Base-by-base conservation (phyloP, 1,284 basidiomycete species). In the Ustilago sp. region DNA sequence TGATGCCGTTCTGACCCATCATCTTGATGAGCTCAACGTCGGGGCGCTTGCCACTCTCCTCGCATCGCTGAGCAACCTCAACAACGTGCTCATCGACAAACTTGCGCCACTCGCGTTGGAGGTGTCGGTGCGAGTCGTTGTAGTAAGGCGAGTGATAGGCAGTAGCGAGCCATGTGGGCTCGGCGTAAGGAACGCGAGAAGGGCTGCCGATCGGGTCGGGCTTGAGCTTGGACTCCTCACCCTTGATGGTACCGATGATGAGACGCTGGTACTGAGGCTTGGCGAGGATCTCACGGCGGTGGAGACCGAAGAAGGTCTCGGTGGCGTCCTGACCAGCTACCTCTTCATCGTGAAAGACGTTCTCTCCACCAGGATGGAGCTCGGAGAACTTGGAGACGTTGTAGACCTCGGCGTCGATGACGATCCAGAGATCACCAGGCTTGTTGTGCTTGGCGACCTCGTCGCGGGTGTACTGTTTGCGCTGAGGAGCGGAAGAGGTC, bases 371-470 rank as follows among this genome's bases (percentile, higher is more conserved):
- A 38, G 84, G 84, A 77, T 86, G 84, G 41, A 81, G 78, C 51
- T 80, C 81, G 50, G 80, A 59, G 58, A 86, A 86, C 70, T 85
- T 85, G 76, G 79, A 81, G 74, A 86, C 60, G 70, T 86, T 81
- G 80, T 85, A 86, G 63, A 86, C 81, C 62, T 79, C 76, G 50
- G 79, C 76, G 67, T 85, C 84, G 39, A 86, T 82, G 74, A 94
- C 90, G 23, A 96, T 93, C 94, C 94, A 95, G 65, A 92, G 87
- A 85, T 96, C 94, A 68, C 94, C 92, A 88, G 94, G 92, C 88
- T 90, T 92, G 87, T 93, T 94, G 89, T 96, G 94, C 88, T 93
- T 92, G 65, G 91, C 91, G 59, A 96, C 93, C 61, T 96, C 94
- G 48, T 90, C 92, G 38, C 89, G 84, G 2, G 91, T 91, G 87